Evolutionary conservation across 331 rosid species (phyloP).

Genomic region (Telfairia occidentalis): DNA sequence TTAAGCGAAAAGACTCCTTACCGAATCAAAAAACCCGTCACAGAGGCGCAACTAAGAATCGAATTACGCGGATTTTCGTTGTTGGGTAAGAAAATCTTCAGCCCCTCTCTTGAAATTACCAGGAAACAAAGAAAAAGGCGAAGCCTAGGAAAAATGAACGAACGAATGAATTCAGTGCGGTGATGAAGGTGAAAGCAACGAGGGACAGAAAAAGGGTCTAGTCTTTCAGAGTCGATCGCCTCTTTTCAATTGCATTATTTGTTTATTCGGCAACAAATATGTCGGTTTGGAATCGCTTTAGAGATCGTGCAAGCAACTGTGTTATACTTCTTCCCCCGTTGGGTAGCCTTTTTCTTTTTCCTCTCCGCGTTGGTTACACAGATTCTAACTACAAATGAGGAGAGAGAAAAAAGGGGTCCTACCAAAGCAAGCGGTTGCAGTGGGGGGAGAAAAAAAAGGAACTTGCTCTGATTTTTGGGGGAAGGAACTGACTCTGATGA

Average conservation of each 20-base stretch:
- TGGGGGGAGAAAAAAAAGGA: neutral
- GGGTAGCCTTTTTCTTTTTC: neutral
- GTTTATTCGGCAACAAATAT: neutral
- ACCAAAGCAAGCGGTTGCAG: neutral
- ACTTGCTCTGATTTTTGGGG: neutral
- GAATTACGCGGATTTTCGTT: neutral
- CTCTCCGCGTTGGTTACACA: conserved; percentile 8
- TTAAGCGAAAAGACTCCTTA: neutral
- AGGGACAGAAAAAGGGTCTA: neutral
- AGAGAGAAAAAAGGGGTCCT: neutral
- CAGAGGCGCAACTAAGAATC: neutral
- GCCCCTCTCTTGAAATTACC: conserved; percentile 8
- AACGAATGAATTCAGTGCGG: conserved; percentile 12
- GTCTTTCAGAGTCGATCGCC: neutral
- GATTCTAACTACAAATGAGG: neutral
- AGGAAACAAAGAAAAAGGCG: conserved; percentile 18
- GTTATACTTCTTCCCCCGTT: conserved; percentile 8
- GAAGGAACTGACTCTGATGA: neutral
- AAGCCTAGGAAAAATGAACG: neutral
- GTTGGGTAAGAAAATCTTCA: conserved; percentile 1
- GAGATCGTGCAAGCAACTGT: conserved; percentile 47
- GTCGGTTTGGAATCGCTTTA: conserved; percentile 10
- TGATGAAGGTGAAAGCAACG: conserved; percentile 7
- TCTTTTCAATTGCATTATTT: neutral
- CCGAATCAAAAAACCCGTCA: neutral